These are phyloP conservation scores for Eimeria praecox DNA, from an alignment of 169 alveolate genomes.

Conservation along the genomic window DNA sequence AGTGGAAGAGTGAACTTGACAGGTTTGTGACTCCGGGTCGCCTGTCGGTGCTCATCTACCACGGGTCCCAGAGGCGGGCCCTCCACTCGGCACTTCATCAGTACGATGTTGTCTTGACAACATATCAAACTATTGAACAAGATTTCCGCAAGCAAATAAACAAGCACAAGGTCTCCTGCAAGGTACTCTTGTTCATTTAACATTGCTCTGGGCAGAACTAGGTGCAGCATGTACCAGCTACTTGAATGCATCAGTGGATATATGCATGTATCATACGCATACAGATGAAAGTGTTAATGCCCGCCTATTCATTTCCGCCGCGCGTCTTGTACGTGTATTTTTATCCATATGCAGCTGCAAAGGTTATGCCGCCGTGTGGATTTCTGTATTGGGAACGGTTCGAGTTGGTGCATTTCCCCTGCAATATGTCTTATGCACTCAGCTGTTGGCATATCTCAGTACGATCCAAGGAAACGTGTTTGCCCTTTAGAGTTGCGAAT, in stretches of 20 bases:
- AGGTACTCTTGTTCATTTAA: constrained; percentile 51
- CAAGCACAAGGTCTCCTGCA: constrained; percentile 83
- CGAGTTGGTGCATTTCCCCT: background rate
- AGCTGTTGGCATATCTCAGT: background rate
- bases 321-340: background rate
- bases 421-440: background rate
- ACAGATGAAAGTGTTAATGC: background rate
- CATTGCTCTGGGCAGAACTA: background rate
- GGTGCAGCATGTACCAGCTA: background rate
- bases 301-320: background rate
- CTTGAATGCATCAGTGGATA: background rate
- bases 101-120: constrained; percentile 91
- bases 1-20: constrained; percentile 89
- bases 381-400: background rate
- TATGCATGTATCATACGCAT: background rate
- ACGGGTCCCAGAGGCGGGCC: constrained; percentile 87
- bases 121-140: constrained; percentile 89
- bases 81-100: constrained; percentile 87
- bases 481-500: background rate
- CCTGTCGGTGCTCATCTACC: constrained; percentile 85
- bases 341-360: background rate
- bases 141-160: constrained; percentile 87
- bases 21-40: constrained; percentile 84
- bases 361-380: background rate
- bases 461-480: background rate